Evolutionary conservation across 176 grass and related monocot species (phyloP), one percentile per base, ranked within the genome.

Genomic region (Phyllostachys edulis): DNA sequence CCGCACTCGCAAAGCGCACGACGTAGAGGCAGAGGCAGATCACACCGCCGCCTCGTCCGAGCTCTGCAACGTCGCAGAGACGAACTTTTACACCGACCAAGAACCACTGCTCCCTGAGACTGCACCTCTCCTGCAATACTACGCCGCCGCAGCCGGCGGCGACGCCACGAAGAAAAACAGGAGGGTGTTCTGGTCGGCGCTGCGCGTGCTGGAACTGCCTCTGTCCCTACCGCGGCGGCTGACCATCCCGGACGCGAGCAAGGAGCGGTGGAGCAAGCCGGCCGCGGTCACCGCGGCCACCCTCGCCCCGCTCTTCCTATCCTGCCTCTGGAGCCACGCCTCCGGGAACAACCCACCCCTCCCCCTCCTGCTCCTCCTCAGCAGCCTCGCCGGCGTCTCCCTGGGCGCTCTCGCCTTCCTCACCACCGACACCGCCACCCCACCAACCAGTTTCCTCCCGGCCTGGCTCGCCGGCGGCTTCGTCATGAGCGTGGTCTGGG

Each of bases 261-360:
- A 88, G 59, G 85, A 90, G 75, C 87, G 89, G 14, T 97, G 94
- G 91, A 93, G 70, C 68, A 97, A 90, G 72, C 79, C 89, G 71
- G 24, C 67, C 24, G 89, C 85, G 59, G 91, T 94, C 51, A 64
- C 67, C 24, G 89, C 85, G 59, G 91, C 92, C 51, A 64, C 87
- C 69, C 59, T 94, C 1, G 87, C 91, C 24, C 91, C 91, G 1
- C 0, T 89, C n/a, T 74, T 97, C 64, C 71, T 92, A 16, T 63
- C 91, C 54, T 36, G 24, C 29, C 70, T 92, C 51, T 88, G 82
- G 73, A 85, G 77, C 29, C 37, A 63, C 40, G 71, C 75, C 32
- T 44, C 84, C 40, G 40, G 60, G 12, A 69, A 18, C 54, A 54
- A 54, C 51, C 71, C 85, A 24, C 17, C 57, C 44, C 38, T 41